These are phyloP conservation scores for Amaranthus palmeri DNA, from an alignment of 148 eudicot species.

Conservation along the genomic window DNA sequence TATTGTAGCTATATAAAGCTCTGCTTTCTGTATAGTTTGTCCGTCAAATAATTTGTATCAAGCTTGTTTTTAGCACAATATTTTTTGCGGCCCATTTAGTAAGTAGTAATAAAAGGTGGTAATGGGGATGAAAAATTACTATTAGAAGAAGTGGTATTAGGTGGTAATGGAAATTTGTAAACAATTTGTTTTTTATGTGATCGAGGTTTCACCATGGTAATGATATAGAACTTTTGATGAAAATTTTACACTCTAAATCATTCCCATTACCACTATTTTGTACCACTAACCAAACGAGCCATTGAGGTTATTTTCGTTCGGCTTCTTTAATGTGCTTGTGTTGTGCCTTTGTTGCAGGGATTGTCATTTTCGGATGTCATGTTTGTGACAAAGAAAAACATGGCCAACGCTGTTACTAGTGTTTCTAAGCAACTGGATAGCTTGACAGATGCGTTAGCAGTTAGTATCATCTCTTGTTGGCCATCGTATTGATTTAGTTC, in stretches of 20 bases:
- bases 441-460: conserved; percentile 75
- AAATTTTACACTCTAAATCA: no score
- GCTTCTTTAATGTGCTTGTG: background rate
- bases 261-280: no score
- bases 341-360: conserved; percentile 46
- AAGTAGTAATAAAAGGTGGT: no score
- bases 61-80: conserved; percentile 3
- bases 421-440: conserved; percentile 84
- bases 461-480: conserved; percentile 34
- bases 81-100: background rate
- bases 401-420: conserved; percentile 88
- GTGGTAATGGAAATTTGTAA: no score
- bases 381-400: conserved; percentile 90
- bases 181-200: no score
- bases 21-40: background rate
- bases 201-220: no score
- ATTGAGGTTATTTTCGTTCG: background rate
- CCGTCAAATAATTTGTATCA: background rate
- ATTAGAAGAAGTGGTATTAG: no score
- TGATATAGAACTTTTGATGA: no score
- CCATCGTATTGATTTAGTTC: conserved; percentile 7
- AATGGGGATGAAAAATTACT: background rate
- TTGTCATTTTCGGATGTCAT: conserved; percentile 87
- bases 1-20: conserved; percentile 1
- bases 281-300: no score